Percentiles rank a stretch among this genome's conserved stretches.
Evolutionary conservation across 2,329 filamentous ascomycete genomes (phyloP).

Genomic region (Monosporascus sp.): DNA sequence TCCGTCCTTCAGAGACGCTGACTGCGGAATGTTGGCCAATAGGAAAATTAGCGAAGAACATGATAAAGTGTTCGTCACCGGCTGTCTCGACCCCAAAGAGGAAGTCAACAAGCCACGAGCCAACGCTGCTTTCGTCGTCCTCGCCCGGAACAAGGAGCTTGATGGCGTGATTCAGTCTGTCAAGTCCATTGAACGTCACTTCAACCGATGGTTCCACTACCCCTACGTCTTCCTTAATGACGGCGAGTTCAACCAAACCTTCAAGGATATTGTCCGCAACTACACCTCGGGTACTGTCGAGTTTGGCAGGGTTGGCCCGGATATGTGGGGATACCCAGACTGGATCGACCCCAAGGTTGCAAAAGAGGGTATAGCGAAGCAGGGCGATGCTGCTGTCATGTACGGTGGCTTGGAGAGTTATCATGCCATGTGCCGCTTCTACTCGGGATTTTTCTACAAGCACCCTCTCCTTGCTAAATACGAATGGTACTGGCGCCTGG

Average conservation of each 20-base stretch:
- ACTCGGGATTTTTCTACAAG: conserved; percentile 98
- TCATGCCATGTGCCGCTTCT: conserved; percentile 98
- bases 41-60: conserved; percentile 97
- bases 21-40: conserved; percentile 6
- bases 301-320: conserved; percentile 86
- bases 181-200: conserved; percentile 96
- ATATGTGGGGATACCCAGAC: conserved; percentile 95
- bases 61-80: conserved; percentile 92
- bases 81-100: conserved; percentile 65
- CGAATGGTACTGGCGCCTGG: conserved; percentile 99
- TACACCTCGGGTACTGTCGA: conserved; percentile 86
- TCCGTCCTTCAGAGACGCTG: too few species aligned
- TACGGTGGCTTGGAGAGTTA: conserved; percentile 98
- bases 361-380: conserved; percentile 92
- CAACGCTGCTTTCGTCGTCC: conserved; percentile 92
- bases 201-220: conserved; percentile 98
- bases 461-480: conserved; percentile 93
- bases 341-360: conserved; percentile 94
- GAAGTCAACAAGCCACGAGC: conserved; percentile 75
- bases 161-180: conserved; percentile 94
- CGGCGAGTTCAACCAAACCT: conserved; percentile 90
- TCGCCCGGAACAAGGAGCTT: conserved; percentile 93
- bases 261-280: conserved; percentile 81
- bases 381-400: conserved; percentile 97
- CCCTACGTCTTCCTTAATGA: conserved; percentile 98